Conservation (phyloP, 352 stramenopile species). For the Phytophthora tentaculata region DNA sequence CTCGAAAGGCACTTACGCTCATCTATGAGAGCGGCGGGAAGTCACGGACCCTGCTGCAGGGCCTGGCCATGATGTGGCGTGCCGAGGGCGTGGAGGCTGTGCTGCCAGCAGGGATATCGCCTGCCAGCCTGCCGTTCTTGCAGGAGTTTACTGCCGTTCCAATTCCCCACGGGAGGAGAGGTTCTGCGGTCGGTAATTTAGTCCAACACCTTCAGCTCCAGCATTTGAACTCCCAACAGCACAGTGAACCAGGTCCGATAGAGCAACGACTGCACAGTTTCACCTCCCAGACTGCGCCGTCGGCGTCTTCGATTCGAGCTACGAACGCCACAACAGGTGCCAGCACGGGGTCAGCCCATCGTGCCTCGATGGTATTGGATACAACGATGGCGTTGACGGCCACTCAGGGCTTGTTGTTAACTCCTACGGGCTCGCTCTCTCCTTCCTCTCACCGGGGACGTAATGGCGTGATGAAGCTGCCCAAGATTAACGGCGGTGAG, state of each 20-base stretch:
- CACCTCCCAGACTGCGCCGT: background rate
- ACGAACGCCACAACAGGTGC: background rate
- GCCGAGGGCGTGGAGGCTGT: constrained; percentile 57
- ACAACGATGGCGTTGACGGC: background rate
- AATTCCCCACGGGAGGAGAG: background rate
- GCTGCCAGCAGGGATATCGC: constrained; percentile 37
- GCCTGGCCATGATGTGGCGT: constrained; percentile 67
- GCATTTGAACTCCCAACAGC: constrained; percentile 6
- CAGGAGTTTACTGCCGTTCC: constrained; percentile 43
- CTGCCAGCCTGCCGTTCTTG: constrained; percentile 48
- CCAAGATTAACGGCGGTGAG: constrained; percentile 3
- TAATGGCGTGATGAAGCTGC: constrained; percentile 7
- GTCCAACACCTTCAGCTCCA: constrained; percentile 11
- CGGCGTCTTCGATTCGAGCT: background rate
- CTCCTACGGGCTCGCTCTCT: constrained; percentile 1
- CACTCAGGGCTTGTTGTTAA: background rate
- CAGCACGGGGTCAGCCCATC: background rate
- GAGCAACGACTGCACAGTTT: constrained; percentile 14
- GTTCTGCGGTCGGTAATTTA: background rate
- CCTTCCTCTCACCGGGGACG: constrained; percentile 11
- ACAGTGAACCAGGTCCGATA: constrained; percentile 8
- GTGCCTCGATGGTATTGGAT: constrained; percentile 5
- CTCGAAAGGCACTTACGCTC: constrained; percentile 60
- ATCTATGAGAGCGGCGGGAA: constrained; percentile 66
- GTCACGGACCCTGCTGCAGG: constrained; percentile 66